These are phyloP conservation scores for Pittosporum tobira DNA, from an alignment of 129 eudicot species.

Conservation along the genomic window DNA sequence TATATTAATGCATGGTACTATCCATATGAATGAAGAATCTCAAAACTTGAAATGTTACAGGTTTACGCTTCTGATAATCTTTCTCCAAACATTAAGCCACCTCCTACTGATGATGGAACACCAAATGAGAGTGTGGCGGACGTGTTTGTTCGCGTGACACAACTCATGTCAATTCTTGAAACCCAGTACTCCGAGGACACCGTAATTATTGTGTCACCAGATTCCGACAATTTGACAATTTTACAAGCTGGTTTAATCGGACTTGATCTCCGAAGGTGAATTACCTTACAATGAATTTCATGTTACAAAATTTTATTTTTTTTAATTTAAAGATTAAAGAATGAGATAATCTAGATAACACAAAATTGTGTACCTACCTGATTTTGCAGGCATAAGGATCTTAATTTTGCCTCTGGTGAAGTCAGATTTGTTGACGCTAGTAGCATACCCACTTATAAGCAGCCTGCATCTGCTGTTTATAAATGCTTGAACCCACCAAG, in stretches of 20 bases:
- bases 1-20: not conserved
- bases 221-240: slow-evolving; percentile 78
- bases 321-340: not conserved
- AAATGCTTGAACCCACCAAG: slow-evolving; percentile 88
- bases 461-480: slow-evolving; percentile 70
- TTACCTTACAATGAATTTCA: not conserved
- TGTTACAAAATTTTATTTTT: not conserved
- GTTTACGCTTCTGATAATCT: slow-evolving; percentile 69
- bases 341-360: not conserved
- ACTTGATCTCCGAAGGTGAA: slow-evolving; percentile 81
- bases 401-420: slow-evolving; percentile 75
- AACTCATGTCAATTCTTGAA: slow-evolving; percentile 93
- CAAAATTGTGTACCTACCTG: not conserved
- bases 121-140: slow-evolving; percentile 96
- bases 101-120: slow-evolving; percentile 84
- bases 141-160: slow-evolving; percentile 96
- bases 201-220: slow-evolving; percentile 86
- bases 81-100: slow-evolving; percentile 74
- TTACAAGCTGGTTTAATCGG: slow-evolving; percentile 92
- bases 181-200: slow-evolving; percentile 91
- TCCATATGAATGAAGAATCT: not conserved
- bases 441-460: slow-evolving; percentile 79
- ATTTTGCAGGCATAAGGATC: slow-evolving; percentile 69
- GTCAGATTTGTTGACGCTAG: slow-evolving; percentile 74
- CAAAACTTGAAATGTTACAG: slow-evolving; percentile 22